Base-by-base conservation (phyloP, 257 asterid species). In the Rehmannia glutinosa region DNA sequence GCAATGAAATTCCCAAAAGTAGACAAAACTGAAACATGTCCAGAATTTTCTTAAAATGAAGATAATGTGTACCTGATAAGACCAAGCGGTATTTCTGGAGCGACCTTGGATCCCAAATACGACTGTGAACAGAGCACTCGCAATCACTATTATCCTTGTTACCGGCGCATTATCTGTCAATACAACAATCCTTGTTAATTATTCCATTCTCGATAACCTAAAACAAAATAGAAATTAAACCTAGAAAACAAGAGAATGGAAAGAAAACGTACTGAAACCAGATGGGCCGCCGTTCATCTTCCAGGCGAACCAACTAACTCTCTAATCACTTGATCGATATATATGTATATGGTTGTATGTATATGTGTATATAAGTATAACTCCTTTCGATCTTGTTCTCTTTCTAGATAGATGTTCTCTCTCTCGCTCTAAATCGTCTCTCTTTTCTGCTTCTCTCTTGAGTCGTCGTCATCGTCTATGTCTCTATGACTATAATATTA, bases 211-310 rank as follows among this genome's bases (percentile, higher is more conserved):
- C 62, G 17, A 49, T 28, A 68, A 38, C 7, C 42, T 32, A 28
- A 39, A 2, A 46, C 20, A 13, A 63, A 68, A 41, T 16, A 28
- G 12, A 39, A 59, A 23, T 41, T 23, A 35, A 69, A 67, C 43
- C 39, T 25, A 9, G 8, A 53, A 62, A 33, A 27, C 13, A 45
- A 50, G 8, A 42, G 7, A 33, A 39, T 59, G 58, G 45, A 59
- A 42, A 72, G 55, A 61, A 64, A 57, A 68, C 97, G 33, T 85
- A 93, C 97, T 84, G 89, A 93, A 93, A 78, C 99, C 99, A 81
- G 96, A 88, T 74, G 96, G 97, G 76, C 97, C 97, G 83, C 97
- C 97, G 96, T 93, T 91, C 99, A 91, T 94, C 38, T 88, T 76
- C 78, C 72, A 38, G 81, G 79, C 72, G 81, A 83, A 79, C 83